Base-by-base conservation (phyloP, 768 basidiomycete species). In the Trametes maxima region DNA sequence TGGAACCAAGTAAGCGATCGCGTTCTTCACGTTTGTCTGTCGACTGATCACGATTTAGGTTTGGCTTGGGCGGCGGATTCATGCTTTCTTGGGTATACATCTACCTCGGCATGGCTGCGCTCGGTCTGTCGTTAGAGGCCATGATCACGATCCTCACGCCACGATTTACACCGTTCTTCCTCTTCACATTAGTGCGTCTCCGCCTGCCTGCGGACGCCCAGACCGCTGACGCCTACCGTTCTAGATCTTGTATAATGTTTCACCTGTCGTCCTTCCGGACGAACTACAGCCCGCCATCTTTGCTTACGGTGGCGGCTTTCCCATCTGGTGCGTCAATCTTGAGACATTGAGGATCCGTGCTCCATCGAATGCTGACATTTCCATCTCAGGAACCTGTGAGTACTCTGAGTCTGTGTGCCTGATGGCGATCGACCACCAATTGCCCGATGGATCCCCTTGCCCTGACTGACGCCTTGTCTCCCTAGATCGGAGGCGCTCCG, bases 111-210 rank as follows among this genome's bases (percentile, higher is more conserved):
- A 75, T 75, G 74, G 61, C 67, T 10, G 71, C 73, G 5, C 67
- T 74, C 21, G 75, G 75, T 4, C 71, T 76, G 13, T 72, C 74
- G 1, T 57, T 75, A 10, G 76, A 77, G 55, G 58, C 73, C 1
- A 66, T 76, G 68, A 64, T 72, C 43, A 75, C 74, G 17, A 25
- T 77, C 21, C 54, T 75, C 44, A 76, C 75, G 17, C 63, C 68
- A 14, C 72, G 72, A 36, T 73, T 73, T 46, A 59, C 68, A 24
- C 73, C 74, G 1, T 71, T 72, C 61, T 76, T 76, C 70, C 67
- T 75, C 45, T 69, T 76, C 50, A 49, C 65, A 8, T 60, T 74
- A 67, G 73, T 76, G 37, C 52, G 74, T 22, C 16, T 19, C 28
- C 17, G 54, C 12, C 21, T 7, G 3, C 5, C 35, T 19, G 11